Evolutionary conservation across 1,284 basidiomycete species (phyloP), one percentile per base, ranked within the genome.

Genomic region (Leccinum fuscescens): DNA sequence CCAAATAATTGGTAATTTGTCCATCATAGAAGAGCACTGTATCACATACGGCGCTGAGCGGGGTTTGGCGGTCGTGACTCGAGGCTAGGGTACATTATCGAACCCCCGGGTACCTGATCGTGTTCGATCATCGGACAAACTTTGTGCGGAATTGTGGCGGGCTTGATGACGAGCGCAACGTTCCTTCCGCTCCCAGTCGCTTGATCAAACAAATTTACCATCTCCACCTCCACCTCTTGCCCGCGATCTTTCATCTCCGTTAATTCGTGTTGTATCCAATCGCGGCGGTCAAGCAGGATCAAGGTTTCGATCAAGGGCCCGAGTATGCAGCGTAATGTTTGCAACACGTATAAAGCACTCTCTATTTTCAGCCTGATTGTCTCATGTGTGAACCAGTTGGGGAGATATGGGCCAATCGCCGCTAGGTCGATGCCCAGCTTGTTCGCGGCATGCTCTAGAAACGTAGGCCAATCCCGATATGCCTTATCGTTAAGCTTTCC

Each of bases 201-300:
- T 69, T 89, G 88, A 65, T 89, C 85, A 63, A 90, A 90, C 46
- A 90, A 67, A 68, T 87, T 88, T 2, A 89, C 76, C 8, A 83
- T 65, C 27, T 79, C 74, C n/a, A 82, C 78, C 9, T 68, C 65
- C 66, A 77, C 65, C 58, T 69, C 54, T 62, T 69, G 60, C 48
- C 73, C 63, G 60, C 66, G 35, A 62, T 69, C 55, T 68, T 76
- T 61, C 59, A 62, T 65, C 20, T 62, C 67, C 54, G 54, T 56
- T 52, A 84, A 67, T 59, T 72, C 72, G 39, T 79, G 69, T 50
- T 64, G 66, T 57, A 84, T 62, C 82, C 82, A 85, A 37, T 68
- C 65, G n/a, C 75, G 60, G 22, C 83, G 76, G 67, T 85, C 84
- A 24, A 75, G 65, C 17, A 85, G 67, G 35, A 85, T 79, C 55